A percentile compares a stretch with the other conserved stretches of the same genome.
Evolutionary conservation across 2,329 filamentous ascomycete species (phyloP).

Genomic region (Colletotrichum sp.): DNA sequence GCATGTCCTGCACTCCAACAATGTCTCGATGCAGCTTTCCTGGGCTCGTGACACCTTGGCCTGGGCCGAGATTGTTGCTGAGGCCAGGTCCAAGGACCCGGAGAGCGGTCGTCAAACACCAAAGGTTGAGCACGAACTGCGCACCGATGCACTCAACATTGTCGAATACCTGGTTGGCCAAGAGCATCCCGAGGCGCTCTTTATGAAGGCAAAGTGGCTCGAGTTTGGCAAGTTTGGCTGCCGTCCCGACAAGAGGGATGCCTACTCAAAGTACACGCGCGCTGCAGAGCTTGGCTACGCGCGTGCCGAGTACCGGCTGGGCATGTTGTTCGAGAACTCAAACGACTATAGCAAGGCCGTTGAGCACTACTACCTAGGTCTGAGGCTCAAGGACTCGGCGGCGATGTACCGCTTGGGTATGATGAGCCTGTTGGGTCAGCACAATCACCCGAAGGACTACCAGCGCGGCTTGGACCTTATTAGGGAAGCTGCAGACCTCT

Average conservation of each 20-base stretch:
- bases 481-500: conserved; percentile 79
- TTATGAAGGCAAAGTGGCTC: conserved; percentile 94
- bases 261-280: conserved; percentile 83
- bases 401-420: conserved; percentile 88
- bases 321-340: conserved; percentile 96
- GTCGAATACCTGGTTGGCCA: conserved; percentile 90
- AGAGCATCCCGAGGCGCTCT: conserved; percentile 90
- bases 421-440: conserved; percentile 96
- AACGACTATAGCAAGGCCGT: conserved; percentile 92
- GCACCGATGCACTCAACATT: conserved; percentile 88
- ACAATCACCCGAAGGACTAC: conserved; percentile 86
- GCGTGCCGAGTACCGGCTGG: conserved; percentile 93
- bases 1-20: conserved; percentile 88
- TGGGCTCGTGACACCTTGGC: conserved; percentile 94
- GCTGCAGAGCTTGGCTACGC: conserved; percentile 88
- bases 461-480: conserved; percentile 81
- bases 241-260: conserved; percentile 91
- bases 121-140: conserved; percentile 85
- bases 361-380: conserved; percentile 85
- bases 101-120: conserved; percentile 66
- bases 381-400: conserved; percentile 83
- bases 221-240: conserved; percentile 97
- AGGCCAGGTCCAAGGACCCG: conserved; percentile 76
- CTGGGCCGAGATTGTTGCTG: conserved; percentile 84
- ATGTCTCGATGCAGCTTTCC: conserved; percentile 93